A percentile compares a stretch with the other conserved stretches of the same genome.
These are phyloP conservation scores for Venturia effusa DNA, from an alignment of 2,329 filamentous ascomycete genomes.

Conservation along the genomic window DNA sequence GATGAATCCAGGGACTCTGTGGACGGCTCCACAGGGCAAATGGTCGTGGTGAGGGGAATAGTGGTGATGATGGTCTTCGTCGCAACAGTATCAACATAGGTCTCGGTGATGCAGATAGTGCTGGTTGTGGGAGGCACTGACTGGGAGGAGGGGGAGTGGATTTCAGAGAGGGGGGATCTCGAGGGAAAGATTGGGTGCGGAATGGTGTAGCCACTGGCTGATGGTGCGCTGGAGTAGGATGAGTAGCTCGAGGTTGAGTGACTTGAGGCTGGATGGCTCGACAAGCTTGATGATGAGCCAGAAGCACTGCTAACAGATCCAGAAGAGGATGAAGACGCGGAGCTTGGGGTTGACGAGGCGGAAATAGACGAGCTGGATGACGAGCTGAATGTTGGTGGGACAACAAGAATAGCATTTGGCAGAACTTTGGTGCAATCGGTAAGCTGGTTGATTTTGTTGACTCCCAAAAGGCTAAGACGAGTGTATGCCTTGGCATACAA, in stretches of 20 bases:
- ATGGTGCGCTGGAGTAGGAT: not conserved
- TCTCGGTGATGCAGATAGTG: not conserved
- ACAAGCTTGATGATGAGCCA: too few relatives aligned
- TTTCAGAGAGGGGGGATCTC: not conserved
- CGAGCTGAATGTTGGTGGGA: conserved; percentile 11
- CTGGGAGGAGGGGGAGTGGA: not conserved
- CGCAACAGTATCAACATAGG: not conserved
- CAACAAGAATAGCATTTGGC: conserved; percentile 21
- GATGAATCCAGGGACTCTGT: not conserved
- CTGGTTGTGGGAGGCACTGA: not conserved
- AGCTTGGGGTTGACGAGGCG: conserved; percentile 3
- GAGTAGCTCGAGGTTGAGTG: not conserved
- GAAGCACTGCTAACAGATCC: not conserved
- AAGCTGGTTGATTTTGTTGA: conserved; percentile 45
- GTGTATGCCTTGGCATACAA: conserved; percentile 44
- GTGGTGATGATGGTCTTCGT: not conserved
- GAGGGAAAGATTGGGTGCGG: not conserved
- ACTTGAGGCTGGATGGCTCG: too few relatives aligned
- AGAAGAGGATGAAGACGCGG: not conserved
- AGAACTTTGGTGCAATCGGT: conserved; percentile 45
- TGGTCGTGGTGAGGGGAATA: not conserved
- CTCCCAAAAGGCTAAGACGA: conserved; percentile 43
- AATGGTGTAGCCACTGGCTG: not conserved
- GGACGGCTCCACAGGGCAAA: not conserved
- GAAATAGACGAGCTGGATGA: not conserved